These are phyloP conservation scores for Artemisia argyi DNA, from an alignment of 129 eudicot species.

Conservation along the genomic window DNA sequence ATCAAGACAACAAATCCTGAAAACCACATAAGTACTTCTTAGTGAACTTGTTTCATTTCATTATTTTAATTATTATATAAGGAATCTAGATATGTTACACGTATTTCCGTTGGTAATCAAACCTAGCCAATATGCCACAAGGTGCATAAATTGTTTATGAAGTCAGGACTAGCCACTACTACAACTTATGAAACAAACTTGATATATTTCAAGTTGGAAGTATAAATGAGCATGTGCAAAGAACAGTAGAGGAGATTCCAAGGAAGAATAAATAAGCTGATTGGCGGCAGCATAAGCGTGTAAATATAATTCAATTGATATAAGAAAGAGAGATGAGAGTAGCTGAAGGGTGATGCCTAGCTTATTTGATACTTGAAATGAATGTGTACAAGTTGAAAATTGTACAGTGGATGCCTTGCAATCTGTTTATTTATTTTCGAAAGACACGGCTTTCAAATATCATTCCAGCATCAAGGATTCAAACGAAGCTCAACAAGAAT, in stretches of 20 bases:
- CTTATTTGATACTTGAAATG: slow-evolving; percentile 21
- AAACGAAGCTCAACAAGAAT: slow-evolving; percentile 23
- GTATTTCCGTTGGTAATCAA: no score
- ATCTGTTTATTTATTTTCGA: slow-evolving; percentile 25
- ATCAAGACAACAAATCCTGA: not conserved
- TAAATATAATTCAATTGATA: not conserved
- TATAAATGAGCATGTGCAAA: no score
- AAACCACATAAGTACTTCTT: no score
- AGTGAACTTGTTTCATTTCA: no score
- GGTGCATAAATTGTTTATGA: no score
- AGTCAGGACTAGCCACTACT: no score
- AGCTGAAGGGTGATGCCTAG: slow-evolving; percentile 38
- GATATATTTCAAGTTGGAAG: no score
- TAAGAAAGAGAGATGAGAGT: not conserved
- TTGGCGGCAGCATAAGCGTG: not conserved
- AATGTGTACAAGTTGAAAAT: slow-evolving; percentile 31
- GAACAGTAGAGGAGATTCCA: no score
- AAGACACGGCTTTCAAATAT: slow-evolving; percentile 23
- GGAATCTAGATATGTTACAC: no score
- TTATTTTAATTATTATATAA: no score
- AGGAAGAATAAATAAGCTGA: not conserved
- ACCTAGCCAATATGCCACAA: no score
- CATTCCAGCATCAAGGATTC: slow-evolving; percentile 16
- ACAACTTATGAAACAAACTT: no score
- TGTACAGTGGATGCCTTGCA: slow-evolving; percentile 23